A percentile compares a stretch with the other conserved stretches of the same genome.
phyloP scores from a whole-genome alignment of 106 monocot genomes.

The Posidonia australis region DNA sequence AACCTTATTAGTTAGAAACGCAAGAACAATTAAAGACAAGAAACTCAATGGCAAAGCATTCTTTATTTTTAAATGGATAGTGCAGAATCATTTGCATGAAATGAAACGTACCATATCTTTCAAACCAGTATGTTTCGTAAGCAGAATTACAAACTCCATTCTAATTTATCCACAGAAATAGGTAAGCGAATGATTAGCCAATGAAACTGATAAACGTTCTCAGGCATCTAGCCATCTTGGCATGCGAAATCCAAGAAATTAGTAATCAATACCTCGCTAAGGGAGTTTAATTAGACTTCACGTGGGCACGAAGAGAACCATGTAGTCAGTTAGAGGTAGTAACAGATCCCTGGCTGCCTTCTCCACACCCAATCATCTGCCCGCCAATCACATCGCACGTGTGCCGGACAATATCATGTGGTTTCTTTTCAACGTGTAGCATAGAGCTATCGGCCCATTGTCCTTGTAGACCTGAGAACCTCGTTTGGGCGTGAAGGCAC shows the following conservation, averaged over 20 bases:
- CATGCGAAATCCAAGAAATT: neutral
- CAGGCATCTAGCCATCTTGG: neutral
- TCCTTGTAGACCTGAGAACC: neutral
- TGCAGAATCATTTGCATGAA: too few relatives aligned
- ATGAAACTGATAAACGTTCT: neutral
- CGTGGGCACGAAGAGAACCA: neutral
- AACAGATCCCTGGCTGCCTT: neutral
- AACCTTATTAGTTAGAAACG: too few relatives aligned
- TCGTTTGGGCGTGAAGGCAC: neutral
- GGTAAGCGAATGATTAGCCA: too few relatives aligned
- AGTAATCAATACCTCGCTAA: neutral
- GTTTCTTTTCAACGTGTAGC: neutral
- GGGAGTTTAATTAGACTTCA: neutral
- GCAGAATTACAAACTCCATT: too few relatives aligned
- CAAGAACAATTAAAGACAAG: too few relatives aligned
- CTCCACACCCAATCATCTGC: neutral
- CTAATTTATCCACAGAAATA: too few relatives aligned
- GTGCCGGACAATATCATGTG: constrained; percentile 1
- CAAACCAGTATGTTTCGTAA: too few relatives aligned
- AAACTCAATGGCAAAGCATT: too few relatives aligned
- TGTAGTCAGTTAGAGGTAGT: neutral
- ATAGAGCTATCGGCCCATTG: neutral
- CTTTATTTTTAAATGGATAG: too few relatives aligned
- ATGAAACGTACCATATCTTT: too few relatives aligned
- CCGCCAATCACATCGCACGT: constrained; percentile 4